Evolutionary conservation across 768 basidiomycete genomes (phyloP).

Genomic region (Myochromella boudieri): DNA sequence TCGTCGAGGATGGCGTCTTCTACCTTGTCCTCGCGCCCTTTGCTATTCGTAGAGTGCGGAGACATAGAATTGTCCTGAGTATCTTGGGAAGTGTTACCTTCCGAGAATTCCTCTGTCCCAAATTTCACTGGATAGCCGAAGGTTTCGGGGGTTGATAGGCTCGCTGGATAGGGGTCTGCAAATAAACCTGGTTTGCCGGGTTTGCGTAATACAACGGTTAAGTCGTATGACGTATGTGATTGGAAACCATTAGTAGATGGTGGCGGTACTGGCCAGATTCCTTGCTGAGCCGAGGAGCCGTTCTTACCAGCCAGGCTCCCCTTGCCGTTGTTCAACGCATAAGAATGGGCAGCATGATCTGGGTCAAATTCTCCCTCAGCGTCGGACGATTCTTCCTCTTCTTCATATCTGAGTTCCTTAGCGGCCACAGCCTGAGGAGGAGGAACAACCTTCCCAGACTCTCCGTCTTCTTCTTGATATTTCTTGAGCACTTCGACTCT

Average conservation of each 20-base stretch:
- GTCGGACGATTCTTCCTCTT: neutral
- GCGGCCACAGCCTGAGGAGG: too few species aligned
- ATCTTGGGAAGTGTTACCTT: constrained; percentile 25
- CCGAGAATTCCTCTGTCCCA: constrained; percentile 19
- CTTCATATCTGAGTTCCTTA: neutral
- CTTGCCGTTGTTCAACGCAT: too few species aligned
- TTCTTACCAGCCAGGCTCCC: too few species aligned
- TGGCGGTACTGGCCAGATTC: neutral
- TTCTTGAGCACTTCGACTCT: neutral
- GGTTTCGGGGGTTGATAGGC: constrained; percentile 41
- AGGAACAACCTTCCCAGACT: too few species aligned
- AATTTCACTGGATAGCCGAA: constrained; percentile 5
- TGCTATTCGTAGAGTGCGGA: constrained; percentile 28
- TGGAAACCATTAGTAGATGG: neutral
- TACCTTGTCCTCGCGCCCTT: constrained; percentile 19
- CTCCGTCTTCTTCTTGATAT: neutral
- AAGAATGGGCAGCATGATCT: too few species aligned
- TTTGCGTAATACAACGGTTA: constrained; percentile 16
- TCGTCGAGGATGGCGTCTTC: constrained; percentile 9
- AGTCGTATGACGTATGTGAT: constrained; percentile 1
- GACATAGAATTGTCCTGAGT: constrained; percentile 27
- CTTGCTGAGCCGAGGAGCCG: neutral
- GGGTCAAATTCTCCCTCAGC: too few species aligned
- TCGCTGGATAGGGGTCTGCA: constrained; percentile 46
- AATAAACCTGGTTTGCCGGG: constrained; percentile 33